Percentiles rank a stretch among this genome's conserved stretches.
These are phyloP conservation scores for Albophoma yamanashiensis DNA, from an alignment of 2,329 filamentous ascomycete genomes.

Conservation along the genomic window DNA sequence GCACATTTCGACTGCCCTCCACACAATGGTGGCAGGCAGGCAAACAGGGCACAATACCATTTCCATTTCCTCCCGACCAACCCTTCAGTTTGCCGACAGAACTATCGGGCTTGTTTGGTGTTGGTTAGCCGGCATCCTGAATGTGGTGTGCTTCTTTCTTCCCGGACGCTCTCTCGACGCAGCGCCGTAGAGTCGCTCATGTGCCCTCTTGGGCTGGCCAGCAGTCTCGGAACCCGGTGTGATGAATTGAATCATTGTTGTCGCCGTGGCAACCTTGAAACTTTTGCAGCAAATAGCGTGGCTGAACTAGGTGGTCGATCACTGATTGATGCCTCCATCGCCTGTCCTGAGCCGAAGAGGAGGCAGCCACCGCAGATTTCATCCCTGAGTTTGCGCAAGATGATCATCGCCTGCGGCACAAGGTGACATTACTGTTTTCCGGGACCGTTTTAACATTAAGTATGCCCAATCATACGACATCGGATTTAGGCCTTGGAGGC, in stretches of 20 bases:
- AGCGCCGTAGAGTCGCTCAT: neutral
- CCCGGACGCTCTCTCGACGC: neutral
- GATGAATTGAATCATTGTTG: neutral
- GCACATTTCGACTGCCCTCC: neutral
- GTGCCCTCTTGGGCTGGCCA: neutral
- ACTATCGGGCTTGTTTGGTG: neutral
- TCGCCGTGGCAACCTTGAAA: neutral
- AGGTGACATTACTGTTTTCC: neutral
- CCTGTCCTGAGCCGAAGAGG: neutral
- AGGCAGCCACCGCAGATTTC: too few relatives aligned
- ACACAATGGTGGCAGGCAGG: neutral
- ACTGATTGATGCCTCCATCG: neutral
- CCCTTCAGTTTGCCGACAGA: neutral
- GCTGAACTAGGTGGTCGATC: neutral
- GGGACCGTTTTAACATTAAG: too few relatives aligned
- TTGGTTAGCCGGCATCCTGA: neutral
- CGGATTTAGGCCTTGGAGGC: neutral
- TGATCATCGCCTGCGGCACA: neutral
- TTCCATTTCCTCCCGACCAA: neutral
- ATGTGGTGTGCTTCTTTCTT: neutral
- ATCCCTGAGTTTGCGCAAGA: neutral
- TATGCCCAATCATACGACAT: neutral
- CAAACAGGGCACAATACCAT: neutral
- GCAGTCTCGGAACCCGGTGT: neutral
- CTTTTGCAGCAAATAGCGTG: neutral